Conservation (phyloP, 139 green algal species). For the Volvox reticuliferus region DNA sequence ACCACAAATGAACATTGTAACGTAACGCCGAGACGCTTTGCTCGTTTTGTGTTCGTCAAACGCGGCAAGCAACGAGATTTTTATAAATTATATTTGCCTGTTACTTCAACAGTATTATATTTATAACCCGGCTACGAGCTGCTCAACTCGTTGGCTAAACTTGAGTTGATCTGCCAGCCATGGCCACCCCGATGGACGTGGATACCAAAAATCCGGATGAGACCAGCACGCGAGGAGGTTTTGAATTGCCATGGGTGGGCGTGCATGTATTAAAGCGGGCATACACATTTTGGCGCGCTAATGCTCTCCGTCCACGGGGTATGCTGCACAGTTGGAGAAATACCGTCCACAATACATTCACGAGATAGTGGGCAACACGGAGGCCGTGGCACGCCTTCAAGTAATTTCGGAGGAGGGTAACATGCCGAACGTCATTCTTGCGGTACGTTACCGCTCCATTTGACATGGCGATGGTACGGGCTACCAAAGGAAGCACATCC, state of each 20-base stretch:
- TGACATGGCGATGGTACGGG: no score
- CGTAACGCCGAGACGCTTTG: no score
- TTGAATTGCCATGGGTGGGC: slow-evolving; percentile 53
- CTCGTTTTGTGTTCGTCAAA: no score
- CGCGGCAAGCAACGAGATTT: no score
- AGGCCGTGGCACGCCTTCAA: slow-evolving; percentile 92
- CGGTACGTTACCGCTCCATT: slow-evolving; percentile 61
- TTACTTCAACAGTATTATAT: no score
- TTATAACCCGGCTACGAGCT: no score
- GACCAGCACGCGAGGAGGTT: not conserved
- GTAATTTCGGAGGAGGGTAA: slow-evolving; percentile 96
- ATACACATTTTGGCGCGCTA: slow-evolving; percentile 2
- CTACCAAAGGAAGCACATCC: no score
- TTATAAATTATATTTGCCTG: no score
- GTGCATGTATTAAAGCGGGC: not conserved
- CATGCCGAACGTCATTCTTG: slow-evolving; percentile 98
- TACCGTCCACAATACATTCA: slow-evolving; percentile 89
- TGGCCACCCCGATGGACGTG: slow-evolving; percentile 39
- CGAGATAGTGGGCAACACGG: slow-evolving; percentile 96
- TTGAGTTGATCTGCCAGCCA: not conserved
- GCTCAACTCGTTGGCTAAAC: no score
- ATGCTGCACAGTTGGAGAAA: slow-evolving; percentile 91
- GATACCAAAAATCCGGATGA: slow-evolving; percentile 19
- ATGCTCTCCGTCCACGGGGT: not conserved
- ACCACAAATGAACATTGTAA: no score